These are phyloP conservation scores for Vigna trinervia DNA, from an alignment of 306 rosid species.

Conservation along the genomic window DNA sequence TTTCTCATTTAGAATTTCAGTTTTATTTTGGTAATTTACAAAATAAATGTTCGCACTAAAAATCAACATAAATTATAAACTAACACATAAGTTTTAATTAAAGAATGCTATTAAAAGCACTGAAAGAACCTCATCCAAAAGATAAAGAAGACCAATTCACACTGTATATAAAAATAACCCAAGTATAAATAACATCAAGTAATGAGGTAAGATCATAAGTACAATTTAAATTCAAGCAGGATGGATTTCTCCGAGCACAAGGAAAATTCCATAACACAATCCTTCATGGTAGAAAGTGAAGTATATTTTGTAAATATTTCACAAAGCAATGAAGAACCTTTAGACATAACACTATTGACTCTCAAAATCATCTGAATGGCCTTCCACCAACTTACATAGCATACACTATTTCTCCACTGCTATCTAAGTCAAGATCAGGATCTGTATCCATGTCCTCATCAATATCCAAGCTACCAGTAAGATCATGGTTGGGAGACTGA, in stretches of 20 bases:
- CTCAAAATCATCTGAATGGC: no score
- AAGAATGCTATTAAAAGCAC: no score
- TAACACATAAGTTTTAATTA: no score
- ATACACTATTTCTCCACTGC: constrained; percentile 91
- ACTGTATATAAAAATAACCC: background rate
- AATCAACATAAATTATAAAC: background rate
- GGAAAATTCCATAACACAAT: constrained; percentile 44
- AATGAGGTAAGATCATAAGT: constrained; percentile 25
- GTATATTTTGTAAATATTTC: constrained; percentile 39
- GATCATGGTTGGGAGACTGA: constrained; percentile 68
- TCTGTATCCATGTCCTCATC: constrained; percentile 93
- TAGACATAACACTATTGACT: constrained; percentile 3
- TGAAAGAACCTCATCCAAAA: background rate
- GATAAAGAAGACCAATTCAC: background rate
- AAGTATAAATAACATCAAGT: constrained; percentile 18
- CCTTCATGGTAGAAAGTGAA: constrained; percentile 27
- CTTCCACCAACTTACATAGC: constrained; percentile 62
- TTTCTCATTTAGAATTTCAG: no score
- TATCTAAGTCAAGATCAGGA: constrained; percentile 86
- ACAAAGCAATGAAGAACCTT: constrained; percentile 31
- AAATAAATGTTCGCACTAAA: background rate
- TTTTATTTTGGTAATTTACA: no score
- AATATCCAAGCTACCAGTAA: constrained; percentile 83
- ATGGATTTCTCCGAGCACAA: constrained; percentile 36
- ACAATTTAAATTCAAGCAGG: constrained; percentile 39